phyloP scores from a whole-genome alignment of 1,284 basidiomycete genomes.

The Cystobasidiaceae sp. region DNA sequence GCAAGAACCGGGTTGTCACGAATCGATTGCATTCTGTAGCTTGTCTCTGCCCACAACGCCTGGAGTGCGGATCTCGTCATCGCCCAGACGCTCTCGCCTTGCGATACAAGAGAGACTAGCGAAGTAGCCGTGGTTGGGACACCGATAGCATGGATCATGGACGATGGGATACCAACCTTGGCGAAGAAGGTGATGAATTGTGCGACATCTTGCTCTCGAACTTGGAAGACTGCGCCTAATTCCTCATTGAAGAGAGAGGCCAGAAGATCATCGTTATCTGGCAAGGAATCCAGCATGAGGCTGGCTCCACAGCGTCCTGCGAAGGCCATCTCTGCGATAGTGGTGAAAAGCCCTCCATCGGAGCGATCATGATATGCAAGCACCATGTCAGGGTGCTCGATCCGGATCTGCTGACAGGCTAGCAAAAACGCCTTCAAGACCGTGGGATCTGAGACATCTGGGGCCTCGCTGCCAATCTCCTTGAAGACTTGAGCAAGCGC shows the following conservation, averaged over 20 bases:
- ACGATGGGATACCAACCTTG: conserved; percentile 62
- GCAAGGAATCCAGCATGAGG: conserved; percentile 58
- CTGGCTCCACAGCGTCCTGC: conserved; percentile 77
- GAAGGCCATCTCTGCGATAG: conserved; percentile 93
- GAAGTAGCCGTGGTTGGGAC: conserved; percentile 55
- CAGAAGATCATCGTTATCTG: conserved; percentile 54
- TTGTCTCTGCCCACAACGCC: conserved; percentile 86
- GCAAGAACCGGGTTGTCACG: conserved; percentile 79
- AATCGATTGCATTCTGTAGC: conserved; percentile 80
- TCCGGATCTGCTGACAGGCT: conserved; percentile 65
- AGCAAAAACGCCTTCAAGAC: conserved; percentile 75
- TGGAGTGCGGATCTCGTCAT: conserved; percentile 70
- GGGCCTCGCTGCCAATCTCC: conserved; percentile 78
- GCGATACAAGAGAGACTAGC: conserved; percentile 58
- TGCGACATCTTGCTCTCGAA: conserved; percentile 60
- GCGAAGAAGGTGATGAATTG: conserved; percentile 37
- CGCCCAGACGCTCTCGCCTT: conserved; percentile 58
- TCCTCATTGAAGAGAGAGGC: conserved; percentile 91
- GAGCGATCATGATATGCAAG: conserved; percentile 97
- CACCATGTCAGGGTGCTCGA: conserved; percentile 59
- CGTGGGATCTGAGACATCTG: conserved; percentile 77
- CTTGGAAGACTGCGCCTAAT: conserved; percentile 86
- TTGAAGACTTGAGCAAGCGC: conserved; percentile 92
- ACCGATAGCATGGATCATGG: conserved; percentile 70
- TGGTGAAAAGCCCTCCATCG: conserved; percentile 89